Percentiles rank a stretch among this genome's conserved stretches.
Evolutionary conservation across 2,329 filamentous ascomycete genomes (phyloP).

Genomic region (Pezicula rhizophila): DNA sequence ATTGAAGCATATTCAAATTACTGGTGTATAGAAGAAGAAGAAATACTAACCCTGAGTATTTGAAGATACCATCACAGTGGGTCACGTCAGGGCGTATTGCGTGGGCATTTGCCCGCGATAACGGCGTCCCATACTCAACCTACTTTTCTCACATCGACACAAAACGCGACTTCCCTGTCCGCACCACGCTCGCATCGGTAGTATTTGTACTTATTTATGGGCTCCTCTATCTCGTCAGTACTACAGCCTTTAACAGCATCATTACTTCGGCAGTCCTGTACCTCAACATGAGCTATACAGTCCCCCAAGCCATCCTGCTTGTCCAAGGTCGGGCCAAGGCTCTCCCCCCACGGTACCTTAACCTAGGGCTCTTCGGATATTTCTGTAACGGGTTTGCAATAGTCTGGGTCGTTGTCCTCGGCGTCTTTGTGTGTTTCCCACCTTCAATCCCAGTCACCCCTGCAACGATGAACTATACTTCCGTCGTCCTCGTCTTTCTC

Average conservation of each 20-base stretch:
- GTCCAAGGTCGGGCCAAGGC: constrained; percentile 57
- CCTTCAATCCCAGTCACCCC: constrained; percentile 49
- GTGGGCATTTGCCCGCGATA: constrained; percentile 65
- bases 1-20: too few relatives aligned
- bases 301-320: constrained; percentile 66
- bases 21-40: too few relatives aligned
- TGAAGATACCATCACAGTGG: not conserved
- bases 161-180: constrained; percentile 1
- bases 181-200: constrained; percentile 40
- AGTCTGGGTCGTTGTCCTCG: constrained; percentile 62
- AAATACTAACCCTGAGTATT: too few relatives aligned
- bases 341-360: constrained; percentile 41
- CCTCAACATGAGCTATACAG: constrained; percentile 64
- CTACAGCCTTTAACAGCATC: constrained; percentile 70
- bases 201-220: constrained; percentile 53
- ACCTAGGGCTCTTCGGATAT: constrained; percentile 60
- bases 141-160: constrained; percentile 28
- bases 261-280: constrained; percentile 74
- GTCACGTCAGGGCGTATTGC: constrained; percentile 62
- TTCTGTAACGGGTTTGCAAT: constrained; percentile 60
- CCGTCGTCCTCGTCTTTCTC: constrained; percentile 44
- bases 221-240: constrained; percentile 70
- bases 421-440: constrained; percentile 71
- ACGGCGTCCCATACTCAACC: constrained; percentile 51
- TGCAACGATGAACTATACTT: constrained; percentile 57